phyloP scores from a whole-genome alignment of 495 filamentous ascomycete species.

The Aspergillus panamensis region DNA sequence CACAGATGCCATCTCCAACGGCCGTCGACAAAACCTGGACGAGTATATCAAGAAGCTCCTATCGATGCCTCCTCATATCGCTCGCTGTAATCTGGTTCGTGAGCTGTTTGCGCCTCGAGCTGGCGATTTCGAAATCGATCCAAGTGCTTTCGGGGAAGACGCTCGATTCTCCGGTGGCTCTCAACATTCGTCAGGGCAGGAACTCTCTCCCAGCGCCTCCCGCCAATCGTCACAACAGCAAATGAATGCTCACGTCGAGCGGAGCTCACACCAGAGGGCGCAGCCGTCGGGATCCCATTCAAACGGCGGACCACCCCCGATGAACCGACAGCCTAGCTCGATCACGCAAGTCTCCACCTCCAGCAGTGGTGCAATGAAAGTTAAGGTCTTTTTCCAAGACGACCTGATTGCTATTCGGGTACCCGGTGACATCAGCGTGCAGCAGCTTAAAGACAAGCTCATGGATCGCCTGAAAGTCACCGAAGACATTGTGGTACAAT shows the following conservation, averaged over 20 bases:
- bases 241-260: slow-evolving; percentile 60
- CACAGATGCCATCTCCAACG: slow-evolving; percentile 93
- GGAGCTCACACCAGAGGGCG: slow-evolving; percentile 56
- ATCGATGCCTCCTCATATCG: slow-evolving; percentile 76
- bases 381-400: slow-evolving; percentile 90
- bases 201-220: slow-evolving; percentile 55
- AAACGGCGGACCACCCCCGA: slow-evolving; percentile 48
- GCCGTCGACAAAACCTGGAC: slow-evolving; percentile 84
- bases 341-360: slow-evolving; percentile 66
- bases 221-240: slow-evolving; percentile 72
- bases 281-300: slow-evolving; percentile 41
- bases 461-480: slow-evolving; percentile 71
- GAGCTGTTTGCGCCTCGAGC: slow-evolving; percentile 86
- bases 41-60: slow-evolving; percentile 92
- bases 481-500: slow-evolving; percentile 71
- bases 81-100: slow-evolving; percentile 75
- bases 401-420: slow-evolving; percentile 90
- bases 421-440: slow-evolving; percentile 71
- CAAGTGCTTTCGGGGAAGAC: slow-evolving; percentile 59
- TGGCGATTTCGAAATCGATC: slow-evolving; percentile 90
- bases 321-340: slow-evolving; percentile 70
- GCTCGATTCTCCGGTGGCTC: slow-evolving; percentile 68
- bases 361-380: slow-evolving; percentile 63
- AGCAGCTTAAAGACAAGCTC: slow-evolving; percentile 77
- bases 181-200: slow-evolving; percentile 61